Evolutionary conservation across 805 yeast species (phyloP).

Genomic region (Danielia reshetovae): DNA sequence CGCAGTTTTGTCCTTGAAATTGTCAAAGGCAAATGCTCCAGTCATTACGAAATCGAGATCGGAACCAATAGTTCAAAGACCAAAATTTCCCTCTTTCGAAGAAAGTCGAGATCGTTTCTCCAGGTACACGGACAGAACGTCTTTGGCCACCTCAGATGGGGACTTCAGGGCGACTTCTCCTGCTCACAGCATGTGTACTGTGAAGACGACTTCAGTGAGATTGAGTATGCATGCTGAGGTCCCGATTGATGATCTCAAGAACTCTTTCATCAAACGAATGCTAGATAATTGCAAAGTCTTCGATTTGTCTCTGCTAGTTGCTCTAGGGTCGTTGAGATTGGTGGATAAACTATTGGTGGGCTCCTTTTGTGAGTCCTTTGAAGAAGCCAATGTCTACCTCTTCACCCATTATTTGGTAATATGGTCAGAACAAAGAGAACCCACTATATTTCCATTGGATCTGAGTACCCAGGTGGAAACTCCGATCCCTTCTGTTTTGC

Average conservation of each 20-base stretch:
- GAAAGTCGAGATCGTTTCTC: background rate
- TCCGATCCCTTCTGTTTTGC: slow-evolving; percentile 23
- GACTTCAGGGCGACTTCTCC: slow-evolving; percentile 19
- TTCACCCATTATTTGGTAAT: slow-evolving; percentile 32
- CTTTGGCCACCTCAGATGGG: too few relatives aligned
- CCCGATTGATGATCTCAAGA: slow-evolving; percentile 26
- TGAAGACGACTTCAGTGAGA: slow-evolving; percentile 14
- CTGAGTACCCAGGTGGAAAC: slow-evolving; percentile 13
- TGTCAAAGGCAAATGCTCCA: slow-evolving; percentile 1
- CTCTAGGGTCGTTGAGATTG: slow-evolving; percentile 33
- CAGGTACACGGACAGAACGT: too few relatives aligned
- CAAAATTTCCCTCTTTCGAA: background rate
- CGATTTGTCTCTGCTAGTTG: slow-evolving; percentile 22
- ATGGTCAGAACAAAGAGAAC: slow-evolving; percentile 14
- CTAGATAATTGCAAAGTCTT: slow-evolving; percentile 21
- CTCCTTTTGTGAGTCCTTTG: slow-evolving; percentile 7
- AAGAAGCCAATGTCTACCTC: slow-evolving; percentile 23
- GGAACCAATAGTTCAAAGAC: background rate
- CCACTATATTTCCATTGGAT: slow-evolving; percentile 11
- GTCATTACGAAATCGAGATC: background rate
- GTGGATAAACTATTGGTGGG: slow-evolving; percentile 29
- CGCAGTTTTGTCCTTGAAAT: slow-evolving; percentile 11
- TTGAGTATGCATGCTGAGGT: slow-evolving; percentile 15
- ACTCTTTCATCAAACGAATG: slow-evolving; percentile 26
- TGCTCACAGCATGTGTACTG: slow-evolving; percentile 16